Evolutionary conservation across 169 alveolate species (phyloP), one percentile per base, ranked within the genome.

Genomic region (Cryptosporidium parvum): DNA sequence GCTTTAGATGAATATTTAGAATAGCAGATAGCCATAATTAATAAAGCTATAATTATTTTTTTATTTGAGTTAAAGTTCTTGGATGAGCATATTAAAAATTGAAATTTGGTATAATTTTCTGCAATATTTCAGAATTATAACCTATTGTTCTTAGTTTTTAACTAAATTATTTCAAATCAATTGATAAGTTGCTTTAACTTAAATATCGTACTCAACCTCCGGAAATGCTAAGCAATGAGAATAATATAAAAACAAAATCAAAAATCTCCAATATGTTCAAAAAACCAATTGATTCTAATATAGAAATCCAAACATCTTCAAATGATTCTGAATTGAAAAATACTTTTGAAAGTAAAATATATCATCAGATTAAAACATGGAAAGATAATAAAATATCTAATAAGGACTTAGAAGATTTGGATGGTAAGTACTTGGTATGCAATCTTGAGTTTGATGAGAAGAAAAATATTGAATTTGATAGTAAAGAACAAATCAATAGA

Each of bases 361-460:
- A 69, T 69, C 26, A 31, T 72, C 85, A 51, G 42, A 16, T 72
- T n/a, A 72, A 18, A 72, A 45, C 85, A 21, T 72, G 67, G 85
- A 23, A 56, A 72, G 69, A 51, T 29, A 52, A 33, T 72, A 53
- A 53, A 56, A 10, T 52, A 5, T 10, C 12, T 9, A 65, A 65
- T 37, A 65, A 35, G 3, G 72, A 65, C 26, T 65, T 65, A 14
- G 72, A 65, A n/a, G 29, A 18, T 31, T n/a, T 33, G 26, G 53
- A 65, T 37, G 51, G 51, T 0, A 65, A 33, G 23, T 21, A 56
- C 23, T 26, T 56, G 12, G 31, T 10, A n/a, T 65, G 72, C n/a
- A 37, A 18, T 18, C 31, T 37, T n/a, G 72, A 65, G 33, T 65
- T 65, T 37, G 67, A 56, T 56, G 67, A 56, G 67, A 65, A 65